Percentiles rank a stretch among this genome's conserved stretches.
phyloP scores from a whole-genome alignment of 2,329 filamentous ascomycete genomes.

The Amauroascus verrucosus region DNA sequence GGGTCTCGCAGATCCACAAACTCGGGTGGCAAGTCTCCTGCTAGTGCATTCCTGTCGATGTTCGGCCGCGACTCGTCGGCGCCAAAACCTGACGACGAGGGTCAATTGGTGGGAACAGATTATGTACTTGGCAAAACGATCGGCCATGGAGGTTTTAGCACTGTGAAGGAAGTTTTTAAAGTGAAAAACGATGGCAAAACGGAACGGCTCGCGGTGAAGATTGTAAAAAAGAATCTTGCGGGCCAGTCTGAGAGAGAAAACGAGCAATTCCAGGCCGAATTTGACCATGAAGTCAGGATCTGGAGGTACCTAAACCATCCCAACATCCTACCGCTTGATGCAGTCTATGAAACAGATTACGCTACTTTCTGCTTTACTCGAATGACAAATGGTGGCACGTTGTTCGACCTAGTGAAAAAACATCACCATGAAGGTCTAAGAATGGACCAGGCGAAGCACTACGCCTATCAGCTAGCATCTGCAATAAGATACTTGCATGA shows the following conservation, averaged over 20 bases:
- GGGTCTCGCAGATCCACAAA: slow-evolving; percentile 41
- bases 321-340: slow-evolving; percentile 52
- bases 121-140: slow-evolving; percentile 59
- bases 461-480: slow-evolving; percentile 53
- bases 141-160: slow-evolving; percentile 55
- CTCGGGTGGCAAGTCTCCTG: slow-evolving; percentile 47
- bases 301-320: slow-evolving; percentile 56
- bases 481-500: slow-evolving; percentile 58
- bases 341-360: slow-evolving; percentile 56
- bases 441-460: slow-evolving; percentile 46
- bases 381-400: slow-evolving; percentile 52
- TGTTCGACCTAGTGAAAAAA: slow-evolving; percentile 52
- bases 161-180: slow-evolving; percentile 57
- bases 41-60: slow-evolving; percentile 48
- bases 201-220: slow-evolving; percentile 52
- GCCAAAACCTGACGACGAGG: slow-evolving; percentile 54
- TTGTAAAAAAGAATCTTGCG: slow-evolving; percentile 51
- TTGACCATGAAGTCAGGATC: slow-evolving; percentile 58
- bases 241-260: slow-evolving; percentile 51
- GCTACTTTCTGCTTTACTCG: slow-evolving; percentile 61
- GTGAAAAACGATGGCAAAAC: slow-evolving; percentile 47
- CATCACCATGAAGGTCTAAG: slow-evolving; percentile 46
- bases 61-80: slow-evolving; percentile 37
- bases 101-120: slow-evolving; percentile 55
- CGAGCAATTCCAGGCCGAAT: slow-evolving; percentile 55